A percentile compares a stretch with the other conserved stretches of the same genome.
These are phyloP conservation scores for Apiospora phragmitis DNA, from an alignment of 2,329 filamentous ascomycete species.

Conservation along the genomic window DNA sequence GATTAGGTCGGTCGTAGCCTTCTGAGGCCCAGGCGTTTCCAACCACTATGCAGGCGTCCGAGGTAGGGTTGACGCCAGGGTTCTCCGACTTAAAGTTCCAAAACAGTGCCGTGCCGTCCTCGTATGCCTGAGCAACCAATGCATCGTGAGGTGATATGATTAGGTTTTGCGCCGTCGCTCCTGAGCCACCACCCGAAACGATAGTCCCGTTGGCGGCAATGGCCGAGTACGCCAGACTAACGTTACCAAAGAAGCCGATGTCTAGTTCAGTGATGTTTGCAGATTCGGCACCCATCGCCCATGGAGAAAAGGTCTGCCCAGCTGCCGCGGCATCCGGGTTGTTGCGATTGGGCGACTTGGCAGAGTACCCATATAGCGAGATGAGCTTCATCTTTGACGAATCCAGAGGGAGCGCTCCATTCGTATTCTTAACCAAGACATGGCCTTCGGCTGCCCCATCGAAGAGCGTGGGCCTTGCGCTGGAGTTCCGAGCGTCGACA, in stretches of 20 bases:
- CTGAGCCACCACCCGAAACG: conserved; percentile 39
- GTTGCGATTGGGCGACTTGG: conserved; percentile 20
- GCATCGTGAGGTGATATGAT: conserved; percentile 41
- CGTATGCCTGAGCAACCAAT: conserved; percentile 35
- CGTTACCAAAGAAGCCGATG: conserved; percentile 24
- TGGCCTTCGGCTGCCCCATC: conserved; percentile 37
- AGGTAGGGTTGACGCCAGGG: conserved; percentile 36
- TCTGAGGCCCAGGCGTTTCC: conserved; percentile 62
- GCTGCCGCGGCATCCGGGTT: conserved; percentile 49
- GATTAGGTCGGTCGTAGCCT: conserved; percentile 53
- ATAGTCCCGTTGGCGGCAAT: conserved; percentile 40
- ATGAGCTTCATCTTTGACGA: conserved; percentile 47
- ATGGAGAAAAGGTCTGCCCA: conserved; percentile 27
- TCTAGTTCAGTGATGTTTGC: conserved; percentile 18
- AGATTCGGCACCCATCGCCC: conserved; percentile 16
- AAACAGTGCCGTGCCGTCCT: conserved; percentile 45
- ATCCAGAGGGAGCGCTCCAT: conserved; percentile 42
- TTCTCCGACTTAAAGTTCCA: conserved; percentile 43
- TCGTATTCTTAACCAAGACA: conserved; percentile 46
- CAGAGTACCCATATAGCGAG: conserved; percentile 47
- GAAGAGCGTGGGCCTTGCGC: conserved; percentile 25
- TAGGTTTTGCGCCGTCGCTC: conserved; percentile 35
- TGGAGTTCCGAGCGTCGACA: conserved; percentile 41
- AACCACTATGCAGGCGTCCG: conserved; percentile 58
- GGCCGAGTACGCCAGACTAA: conserved; percentile 17